Conservation (phyloP, 192 early-diverging fungal species). For the Linnemannia elongata region DNA sequence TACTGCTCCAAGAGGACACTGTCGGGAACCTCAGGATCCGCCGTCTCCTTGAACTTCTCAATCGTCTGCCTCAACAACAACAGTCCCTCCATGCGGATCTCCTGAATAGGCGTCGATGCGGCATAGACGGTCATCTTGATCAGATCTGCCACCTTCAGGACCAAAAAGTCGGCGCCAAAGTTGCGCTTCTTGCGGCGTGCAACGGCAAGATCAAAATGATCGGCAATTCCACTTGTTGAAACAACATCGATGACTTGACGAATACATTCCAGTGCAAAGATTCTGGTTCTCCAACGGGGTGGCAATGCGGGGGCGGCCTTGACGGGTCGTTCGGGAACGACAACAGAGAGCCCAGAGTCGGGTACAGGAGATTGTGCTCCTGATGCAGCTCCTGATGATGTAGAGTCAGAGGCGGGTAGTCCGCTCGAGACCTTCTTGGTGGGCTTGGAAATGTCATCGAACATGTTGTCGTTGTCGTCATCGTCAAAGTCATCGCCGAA, state of each 20-base stretch:
- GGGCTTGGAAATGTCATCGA: conserved; percentile 29
- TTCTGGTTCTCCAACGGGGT: conserved; percentile 83
- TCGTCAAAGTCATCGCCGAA: conserved; percentile 61
- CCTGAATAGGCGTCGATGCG: conserved; percentile 80
- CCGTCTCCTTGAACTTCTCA: conserved; percentile 66
- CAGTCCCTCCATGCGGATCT: conserved; percentile 85
- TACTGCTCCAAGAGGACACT: conserved; percentile 90
- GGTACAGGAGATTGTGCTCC: conserved; percentile 18
- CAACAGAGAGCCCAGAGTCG: conserved; percentile 45
- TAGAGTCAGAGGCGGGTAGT: not conserved
- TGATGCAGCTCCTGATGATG: not conserved
- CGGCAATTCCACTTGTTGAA: conserved; percentile 63
- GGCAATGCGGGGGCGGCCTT: conserved; percentile 60
- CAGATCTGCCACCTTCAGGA: conserved; percentile 85
- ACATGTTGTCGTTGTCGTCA: conserved; percentile 41
- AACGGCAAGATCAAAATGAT: conserved; percentile 78
- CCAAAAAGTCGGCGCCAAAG: conserved; percentile 76
- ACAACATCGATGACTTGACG: conserved; percentile 75
- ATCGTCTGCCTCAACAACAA: conserved; percentile 83
- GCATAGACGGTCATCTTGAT: conserved; percentile 93
- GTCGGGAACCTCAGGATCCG: conserved; percentile 93
- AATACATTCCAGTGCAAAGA: conserved; percentile 84
- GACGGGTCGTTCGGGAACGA: conserved; percentile 33
- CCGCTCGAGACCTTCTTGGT: conserved; percentile 21
- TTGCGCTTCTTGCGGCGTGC: conserved; percentile 70